Base-by-base conservation (phyloP, 805 yeast genomes). In the Soucietia sequanensis region DNA sequence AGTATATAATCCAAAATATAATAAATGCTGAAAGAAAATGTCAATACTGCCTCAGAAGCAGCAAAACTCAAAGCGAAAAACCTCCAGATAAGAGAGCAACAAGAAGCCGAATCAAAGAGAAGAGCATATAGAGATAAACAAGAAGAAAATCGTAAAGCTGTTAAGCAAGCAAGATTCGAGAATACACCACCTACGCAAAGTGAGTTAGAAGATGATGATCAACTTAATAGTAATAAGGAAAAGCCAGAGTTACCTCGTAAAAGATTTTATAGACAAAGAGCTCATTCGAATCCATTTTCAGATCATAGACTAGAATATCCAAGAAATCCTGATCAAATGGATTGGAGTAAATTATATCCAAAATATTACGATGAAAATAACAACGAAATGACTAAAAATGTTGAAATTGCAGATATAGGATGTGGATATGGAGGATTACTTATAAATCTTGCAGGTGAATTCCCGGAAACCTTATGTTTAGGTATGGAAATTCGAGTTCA, bases 401-500 rank as follows among this genome's bases (percentile, higher is more conserved):
- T 89, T 14, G 89, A 86, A 37, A 83, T 93, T 34, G 98, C 98
- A 4, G 99, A 93, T 57, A 78, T 93, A 39, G 99, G 99, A 6
- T 93, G 99, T 65, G 99, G 99, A 1, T 93, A 86, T 58, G 99
- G 99, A 35, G 99, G 99, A 0, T 70, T 93, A 39, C 59, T 87
- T 48, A 80, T 84, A 23, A 84, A 87, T 35, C 70, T 93, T 37
- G 82, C 96, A 4, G 84, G 89, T 4, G 78, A 66, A 36, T 83
- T 85, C 43, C 89, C 93, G 2, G 77, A 84, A 3, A 75, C 72
- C 10, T 68, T 87, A 51, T 81, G 89, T 29, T 68, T 93, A 30
- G 99, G 99, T 12, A 89, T 93, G 96, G 99, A 93, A 64, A 93
- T 93, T 54, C 76, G 99, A 55, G 96, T 90, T 13, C 99, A 93